Base-by-base conservation (phyloP, 805 yeast species). In the Ogataea ramenticola region DNA sequence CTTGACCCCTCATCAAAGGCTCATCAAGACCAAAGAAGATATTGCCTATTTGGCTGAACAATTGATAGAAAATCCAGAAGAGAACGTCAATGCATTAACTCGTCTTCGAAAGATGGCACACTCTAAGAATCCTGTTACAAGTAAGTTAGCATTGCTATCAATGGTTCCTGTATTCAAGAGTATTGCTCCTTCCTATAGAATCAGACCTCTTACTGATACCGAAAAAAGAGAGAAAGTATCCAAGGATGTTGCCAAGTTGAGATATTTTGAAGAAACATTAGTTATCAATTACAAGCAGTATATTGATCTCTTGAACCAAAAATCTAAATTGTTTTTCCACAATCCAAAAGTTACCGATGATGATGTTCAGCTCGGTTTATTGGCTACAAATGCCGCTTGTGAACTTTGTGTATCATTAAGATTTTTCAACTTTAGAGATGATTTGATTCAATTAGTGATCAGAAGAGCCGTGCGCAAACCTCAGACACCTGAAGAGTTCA, bases 31-130 rank as follows among this genome's bases (percentile, higher is more conserved):
- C 36, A 86, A 89, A 55, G 97, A 89, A 64, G 86, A 85, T 44
- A 76, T 93, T 36, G 96, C 98, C 0, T 79, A 75, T 17, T 62
- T 82, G 40, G 96, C 95, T 1, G 85, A 86, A 34, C 74, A 75
- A 36, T 65, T 91, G 31, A 79, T 79, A 54, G 95, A 89, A 58
- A 86, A 87, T 46, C 96, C 98, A 7, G 98, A 93, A 61, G 96
- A 87, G 55, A 77, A 90, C 55, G 71, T 83, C 8, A 58, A 75
- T 14, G 68, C 79, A 26, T 67, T 90, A 12, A 72, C 84, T 2
- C 77, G 90, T 57, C 69, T 86, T 41, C 67, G 86, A 43, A 78
- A 74, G 52, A 83, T 85, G 88, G 71, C 86, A 0, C 73, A 68
- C 45, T 82, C 93, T 2, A 75, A 73, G 51, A 80, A 83, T 51